Base-by-base conservation (phyloP, 768 basidiomycete species). In the Tylopilus sp. region DNA sequence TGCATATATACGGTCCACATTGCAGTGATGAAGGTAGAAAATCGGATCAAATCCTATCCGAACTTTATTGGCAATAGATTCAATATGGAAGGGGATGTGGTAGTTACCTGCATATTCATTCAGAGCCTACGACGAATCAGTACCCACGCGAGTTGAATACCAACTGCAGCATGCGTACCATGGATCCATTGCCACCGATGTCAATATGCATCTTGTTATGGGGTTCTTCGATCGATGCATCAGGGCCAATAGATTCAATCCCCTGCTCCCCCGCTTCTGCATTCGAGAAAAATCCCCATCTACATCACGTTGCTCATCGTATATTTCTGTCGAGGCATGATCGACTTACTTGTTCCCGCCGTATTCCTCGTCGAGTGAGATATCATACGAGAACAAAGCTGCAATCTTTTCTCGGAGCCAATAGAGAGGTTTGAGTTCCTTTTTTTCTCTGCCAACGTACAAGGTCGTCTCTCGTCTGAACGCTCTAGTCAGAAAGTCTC, bases 21-120 rank as follows among this genome's bases (percentile, higher is more conserved):
- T 62, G 29, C 43, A 42, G n/a, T 62, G 61, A 36, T 63, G 61
- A 21, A 62, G 25, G 42, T 22, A 59, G 52, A 62, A 62, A n/a
- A 62, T 55, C 1, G 61, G 61, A 43, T 62, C 61, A 21, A 55
- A 62, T 5, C 22, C 61, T 62, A 10, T 10, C 26, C 24, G 36
- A 6, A 8, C 13, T 29, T 26, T 10, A 22, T 48, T 8, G 6
- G 31, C 2, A 26, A 53, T 5, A 14, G 16, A 4, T 24, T 16
- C 13, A 28, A 29, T 16, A 48, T n/a, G 4, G 13, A 3, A 16
- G 4, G 12, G 3, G n/a, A 14, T 24, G 14, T n/a, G n/a, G n/a
- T n/a, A 10, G 0, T 5, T 50, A 63, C 61, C 42, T 56, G 61
- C 61, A 43, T 63, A 62, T 46, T 59, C 61, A 28, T 59, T 51